A percentile compares a stretch with the other conserved stretches of the same genome.
These are phyloP conservation scores for Aquanectria penicillioides DNA, from an alignment of 2,329 filamentous ascomycete genomes.

Conservation along the genomic window DNA sequence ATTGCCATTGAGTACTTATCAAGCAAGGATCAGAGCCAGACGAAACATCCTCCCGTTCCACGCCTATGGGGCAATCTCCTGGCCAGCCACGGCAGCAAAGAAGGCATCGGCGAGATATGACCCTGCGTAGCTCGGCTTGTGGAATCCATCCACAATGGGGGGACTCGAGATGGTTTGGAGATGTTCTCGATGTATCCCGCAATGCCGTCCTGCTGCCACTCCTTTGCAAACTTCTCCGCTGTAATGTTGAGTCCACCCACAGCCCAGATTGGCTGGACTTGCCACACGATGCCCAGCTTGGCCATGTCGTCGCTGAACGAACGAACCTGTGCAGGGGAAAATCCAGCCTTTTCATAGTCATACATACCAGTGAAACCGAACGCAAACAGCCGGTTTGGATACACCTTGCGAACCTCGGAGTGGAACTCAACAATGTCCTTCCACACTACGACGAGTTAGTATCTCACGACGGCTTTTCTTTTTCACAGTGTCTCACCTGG, in stretches of 20 bases:
- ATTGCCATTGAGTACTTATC: not conserved
- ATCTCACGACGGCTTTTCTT: not conserved
- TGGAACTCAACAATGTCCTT: conserved; percentile 51
- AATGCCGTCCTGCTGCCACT: conserved; percentile 49
- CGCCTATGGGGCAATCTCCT: conserved; percentile 26
- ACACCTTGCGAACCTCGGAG: conserved; percentile 44
- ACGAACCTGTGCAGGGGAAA: conserved; percentile 42
- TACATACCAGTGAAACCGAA: conserved; percentile 52
- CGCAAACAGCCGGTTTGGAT: conserved; percentile 49
- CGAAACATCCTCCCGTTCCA: too few species aligned
- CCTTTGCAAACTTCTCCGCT: conserved; percentile 46
- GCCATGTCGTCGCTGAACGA: conserved; percentile 46
- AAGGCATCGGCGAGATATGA: conserved; percentile 49
- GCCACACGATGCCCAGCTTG: conserved; percentile 51
- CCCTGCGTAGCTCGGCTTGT: conserved; percentile 48
- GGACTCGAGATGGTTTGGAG: conserved; percentile 34
- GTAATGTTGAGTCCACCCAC: conserved; percentile 46
- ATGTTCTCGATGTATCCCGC: conserved; percentile 42
- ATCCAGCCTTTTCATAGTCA: conserved; percentile 47
- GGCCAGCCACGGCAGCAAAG: conserved; percentile 44
- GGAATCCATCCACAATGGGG: conserved; percentile 45
- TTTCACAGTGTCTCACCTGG: conserved; percentile 24
- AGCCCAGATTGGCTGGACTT: conserved; percentile 53
- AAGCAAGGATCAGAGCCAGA: too few species aligned
- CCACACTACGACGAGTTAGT: conserved; percentile 36